Conservation (phyloP, 1,284 basidiomycete genomes). For the Moniliophthora roreri region DNA sequence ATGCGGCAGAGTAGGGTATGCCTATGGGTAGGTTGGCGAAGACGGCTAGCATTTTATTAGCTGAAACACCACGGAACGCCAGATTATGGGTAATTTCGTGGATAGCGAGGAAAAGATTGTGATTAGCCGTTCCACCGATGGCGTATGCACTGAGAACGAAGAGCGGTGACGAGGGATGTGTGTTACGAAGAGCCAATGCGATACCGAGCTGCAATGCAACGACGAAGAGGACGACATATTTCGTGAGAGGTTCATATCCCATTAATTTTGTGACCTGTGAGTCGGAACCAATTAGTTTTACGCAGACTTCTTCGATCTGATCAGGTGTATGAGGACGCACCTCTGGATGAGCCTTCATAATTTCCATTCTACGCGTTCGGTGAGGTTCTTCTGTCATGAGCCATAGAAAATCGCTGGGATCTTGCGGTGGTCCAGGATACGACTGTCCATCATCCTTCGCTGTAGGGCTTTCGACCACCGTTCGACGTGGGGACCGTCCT, state of each 20-base stretch:
- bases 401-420: constrained; percentile 88
- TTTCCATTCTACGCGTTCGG: constrained; percentile 81
- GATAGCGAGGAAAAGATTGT: constrained; percentile 96
- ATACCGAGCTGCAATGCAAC: constrained; percentile 73
- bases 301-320: background rate
- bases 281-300: constrained; percentile 1
- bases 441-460: constrained; percentile 39
- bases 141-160: constrained; percentile 84
- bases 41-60: constrained; percentile 89
- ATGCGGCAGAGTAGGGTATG: constrained; percentile 93
- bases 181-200: constrained; percentile 67
- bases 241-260: constrained; percentile 91
- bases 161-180: constrained; percentile 64
- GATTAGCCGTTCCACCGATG: constrained; percentile 94
- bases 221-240: constrained; percentile 81
- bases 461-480: constrained; percentile 42
- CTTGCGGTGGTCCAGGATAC: constrained; percentile 56
- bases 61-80: constrained; percentile 81
- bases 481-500: constrained; percentile 60
- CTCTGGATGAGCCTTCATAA: constrained; percentile 94
- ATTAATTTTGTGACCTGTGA: constrained; percentile 87
- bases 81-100: constrained; percentile 99
- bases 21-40: constrained; percentile 93
- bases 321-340: constrained; percentile 38
- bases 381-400: constrained; percentile 98